Base-by-base conservation (phyloP, 2,329 filamentous ascomycete species). In the Apiospora aurea region DNA sequence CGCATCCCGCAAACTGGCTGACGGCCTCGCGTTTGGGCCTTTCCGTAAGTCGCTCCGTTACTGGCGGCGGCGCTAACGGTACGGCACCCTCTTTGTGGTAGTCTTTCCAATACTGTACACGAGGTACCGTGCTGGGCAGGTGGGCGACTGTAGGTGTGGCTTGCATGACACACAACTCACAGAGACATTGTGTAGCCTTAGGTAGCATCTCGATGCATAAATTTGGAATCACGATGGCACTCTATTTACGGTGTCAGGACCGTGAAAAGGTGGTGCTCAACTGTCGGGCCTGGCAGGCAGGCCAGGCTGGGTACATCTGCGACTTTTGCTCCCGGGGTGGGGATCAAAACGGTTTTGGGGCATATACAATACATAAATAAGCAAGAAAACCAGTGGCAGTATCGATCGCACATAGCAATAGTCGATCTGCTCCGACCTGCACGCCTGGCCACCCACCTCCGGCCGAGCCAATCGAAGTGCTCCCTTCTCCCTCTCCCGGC, bases 391-490 rank as follows among this genome's bases (percentile, higher is more conserved):
- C 51, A 53, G 26, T 24, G 57, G 57, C 57, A 29, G 57, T 64
- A 64, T 64, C 57, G 57, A 64, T 64, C 57, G 34, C 57, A 64
- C 57, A 64, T 64, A 64, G 34, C 57, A 64, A 64, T 64, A 16
- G 57, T 24, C 57, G 57, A 64, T 64, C 34, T 34, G 57, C 34
- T 41, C 57, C 57, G 14, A 41, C 57, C 34, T 64, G 34, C 57
- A 41, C 57, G 41, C 18, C 18, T 41, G 49, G n/a, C 49, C 49
- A 51, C 49, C 49, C 49, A 24, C 49, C 49, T 51, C 49, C 49
- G 49, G 49, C 11, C 49, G 46, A 51, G n/a, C 57, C 57, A 64
- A 64, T 41, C 18, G 34, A 5, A 18, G 34, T n/a, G 21, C 18
- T n/a, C 34, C 41, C n/a, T 34, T 41, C 21, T 49, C 21, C 34